Evolutionary conservation across 1,284 basidiomycete species (phyloP).

Genomic region (Fomitopsis betulina): DNA sequence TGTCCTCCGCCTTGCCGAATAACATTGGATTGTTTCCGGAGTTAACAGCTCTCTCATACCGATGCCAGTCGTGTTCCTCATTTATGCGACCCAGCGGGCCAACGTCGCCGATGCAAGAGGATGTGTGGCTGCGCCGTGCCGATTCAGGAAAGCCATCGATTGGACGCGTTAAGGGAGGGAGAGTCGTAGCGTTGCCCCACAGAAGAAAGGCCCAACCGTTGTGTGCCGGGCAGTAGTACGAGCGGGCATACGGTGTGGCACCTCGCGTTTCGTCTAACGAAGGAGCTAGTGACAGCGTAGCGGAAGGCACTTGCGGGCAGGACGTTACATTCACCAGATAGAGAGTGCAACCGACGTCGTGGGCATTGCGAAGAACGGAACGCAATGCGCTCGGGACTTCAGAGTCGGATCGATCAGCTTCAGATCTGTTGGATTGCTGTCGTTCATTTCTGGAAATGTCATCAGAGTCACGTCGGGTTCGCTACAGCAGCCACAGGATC

Average conservation of each 20-base stretch:
- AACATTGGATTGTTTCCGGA: constrained; percentile 57
- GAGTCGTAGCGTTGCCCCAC: constrained; percentile 57
- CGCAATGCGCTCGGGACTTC: too few relatives aligned
- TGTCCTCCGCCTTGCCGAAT: constrained; percentile 55
- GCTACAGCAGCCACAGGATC: too few relatives aligned
- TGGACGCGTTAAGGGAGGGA: constrained; percentile 51
- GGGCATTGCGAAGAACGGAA: constrained; percentile 19
- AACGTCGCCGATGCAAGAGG: constrained; percentile 47
- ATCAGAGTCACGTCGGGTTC: too few relatives aligned
- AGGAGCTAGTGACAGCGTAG: constrained; percentile 28
- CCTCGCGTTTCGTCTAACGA: constrained; percentile 55
- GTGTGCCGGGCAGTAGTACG: constrained; percentile 74
- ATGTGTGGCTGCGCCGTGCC: constrained; percentile 40
- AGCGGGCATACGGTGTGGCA: constrained; percentile 72
- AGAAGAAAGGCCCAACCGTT: constrained; percentile 74
- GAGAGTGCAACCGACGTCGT: constrained; percentile 65
- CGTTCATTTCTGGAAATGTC: too few relatives aligned
- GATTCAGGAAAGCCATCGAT: constrained; percentile 51
- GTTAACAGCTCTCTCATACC: constrained; percentile 63
- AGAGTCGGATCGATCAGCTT: too few relatives aligned
- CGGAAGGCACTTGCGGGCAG: constrained; percentile 20
- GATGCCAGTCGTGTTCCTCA: constrained; percentile 75
- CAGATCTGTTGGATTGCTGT: too few relatives aligned
- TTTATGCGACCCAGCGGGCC: constrained; percentile 48
- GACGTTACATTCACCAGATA: constrained; percentile 53